Conservation (phyloP, 2,329 filamentous ascomycete genomes). For the Ascochyta fabae region DNA sequence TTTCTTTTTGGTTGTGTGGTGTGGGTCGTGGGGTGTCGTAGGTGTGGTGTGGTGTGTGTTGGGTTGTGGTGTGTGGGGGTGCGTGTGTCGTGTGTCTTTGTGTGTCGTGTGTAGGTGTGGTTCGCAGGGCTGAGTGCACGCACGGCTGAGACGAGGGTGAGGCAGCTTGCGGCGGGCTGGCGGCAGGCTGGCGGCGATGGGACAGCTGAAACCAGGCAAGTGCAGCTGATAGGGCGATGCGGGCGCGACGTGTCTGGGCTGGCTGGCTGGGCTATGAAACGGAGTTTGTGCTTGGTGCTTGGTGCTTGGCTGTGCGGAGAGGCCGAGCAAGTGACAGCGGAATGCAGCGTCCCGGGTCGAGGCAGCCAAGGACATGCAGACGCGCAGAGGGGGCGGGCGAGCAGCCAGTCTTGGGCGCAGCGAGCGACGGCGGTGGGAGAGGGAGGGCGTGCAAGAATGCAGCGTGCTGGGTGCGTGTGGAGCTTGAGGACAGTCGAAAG, state of each 20-base stretch:
- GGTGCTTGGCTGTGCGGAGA: constrained; percentile 35
- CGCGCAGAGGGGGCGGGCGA: background rate
- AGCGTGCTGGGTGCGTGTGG: background rate
- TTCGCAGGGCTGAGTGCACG: constrained; percentile 31
- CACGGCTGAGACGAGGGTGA: constrained; percentile 42
- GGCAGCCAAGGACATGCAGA: background rate
- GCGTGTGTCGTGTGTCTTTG: constrained; percentile 10
- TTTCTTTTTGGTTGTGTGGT: no score
- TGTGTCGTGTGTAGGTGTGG: constrained; percentile 15
- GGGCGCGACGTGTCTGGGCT: constrained; percentile 2
- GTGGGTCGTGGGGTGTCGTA: no score
- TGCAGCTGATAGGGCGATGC: background rate
- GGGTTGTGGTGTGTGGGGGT: no score
- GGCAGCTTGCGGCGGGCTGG: constrained; percentile 21
- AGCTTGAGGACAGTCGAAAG: background rate
- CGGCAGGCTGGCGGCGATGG: constrained; percentile 14
- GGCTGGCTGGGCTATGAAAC: constrained; percentile 7
- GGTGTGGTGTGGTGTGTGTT: no score
- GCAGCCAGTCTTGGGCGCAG: background rate
- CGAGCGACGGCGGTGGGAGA: constrained; percentile 1
- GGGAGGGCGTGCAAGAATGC: background rate
- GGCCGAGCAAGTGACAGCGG: constrained; percentile 19
- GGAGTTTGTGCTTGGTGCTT: background rate
- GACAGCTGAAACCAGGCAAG: constrained; percentile 31
- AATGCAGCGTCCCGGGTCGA: background rate